Percentiles rank a stretch among this genome's conserved stretches.
Evolutionary conservation across 2,329 filamentous ascomycete genomes (phyloP).

Genomic region (Trichoderma koningii): DNA sequence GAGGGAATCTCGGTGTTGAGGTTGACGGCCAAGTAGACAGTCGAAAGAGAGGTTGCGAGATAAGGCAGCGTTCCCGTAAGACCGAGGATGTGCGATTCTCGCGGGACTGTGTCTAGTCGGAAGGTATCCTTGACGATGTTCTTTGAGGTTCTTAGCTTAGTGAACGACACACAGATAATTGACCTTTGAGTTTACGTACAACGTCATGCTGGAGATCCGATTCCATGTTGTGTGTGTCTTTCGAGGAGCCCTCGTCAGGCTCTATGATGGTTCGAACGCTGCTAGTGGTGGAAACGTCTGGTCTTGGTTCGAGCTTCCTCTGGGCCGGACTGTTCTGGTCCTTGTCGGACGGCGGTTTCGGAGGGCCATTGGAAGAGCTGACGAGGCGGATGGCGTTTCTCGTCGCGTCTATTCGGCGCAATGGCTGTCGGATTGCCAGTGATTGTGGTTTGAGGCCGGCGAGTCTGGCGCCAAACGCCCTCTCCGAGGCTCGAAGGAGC

Average conservation of each 20-base stretch:
- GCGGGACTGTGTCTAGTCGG: slow-evolving; percentile 63
- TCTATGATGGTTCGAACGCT: slow-evolving; percentile 54
- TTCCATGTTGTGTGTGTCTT: slow-evolving; percentile 35
- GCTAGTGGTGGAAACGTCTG: slow-evolving; percentile 60
- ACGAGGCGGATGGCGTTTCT: slow-evolving; percentile 2
- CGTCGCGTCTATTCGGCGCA: slow-evolving; percentile 1
- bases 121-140: slow-evolving; percentile 70
- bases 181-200: slow-evolving; percentile 55
- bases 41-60: slow-evolving; percentile 78
- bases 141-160: slow-evolving; percentile 42
- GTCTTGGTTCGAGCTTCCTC: slow-evolving; percentile 57
- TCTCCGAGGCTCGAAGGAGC: slow-evolving; percentile 12
- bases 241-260: slow-evolving; percentile 31
- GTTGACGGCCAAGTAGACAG: slow-evolving; percentile 79
- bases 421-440: slow-evolving; percentile 31
- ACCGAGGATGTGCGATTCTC: slow-evolving; percentile 67
- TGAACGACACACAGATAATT: not conserved
- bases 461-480: not conserved
- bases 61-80: slow-evolving; percentile 83
- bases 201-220: slow-evolving; percentile 52
- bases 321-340: slow-evolving; percentile 58
- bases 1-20: slow-evolving; percentile 67
- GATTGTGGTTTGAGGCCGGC: slow-evolving; percentile 30
- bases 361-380: slow-evolving; percentile 30
- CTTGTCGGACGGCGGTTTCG: slow-evolving; percentile 47